Percentiles rank a stretch among this genome's conserved stretches.
These are phyloP conservation scores for Hortaea werneckii DNA, from an alignment of 2,329 filamentous ascomycete species.

Conservation along the genomic window DNA sequence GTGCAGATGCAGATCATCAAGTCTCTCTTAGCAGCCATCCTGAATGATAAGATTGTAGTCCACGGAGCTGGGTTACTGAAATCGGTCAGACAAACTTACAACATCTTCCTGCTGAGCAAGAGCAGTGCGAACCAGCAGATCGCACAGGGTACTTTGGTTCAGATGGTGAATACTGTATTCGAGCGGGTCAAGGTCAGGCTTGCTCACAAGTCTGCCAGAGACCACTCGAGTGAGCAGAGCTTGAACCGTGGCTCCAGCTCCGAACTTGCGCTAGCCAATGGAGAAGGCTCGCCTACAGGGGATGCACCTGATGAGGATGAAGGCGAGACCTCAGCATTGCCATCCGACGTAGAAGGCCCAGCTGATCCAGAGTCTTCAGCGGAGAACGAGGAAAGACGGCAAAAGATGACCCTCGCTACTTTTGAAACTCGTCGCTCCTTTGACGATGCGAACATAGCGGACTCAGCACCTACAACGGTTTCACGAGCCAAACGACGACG, in stretches of 20 bases:
- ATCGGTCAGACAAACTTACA: conserved; percentile 95
- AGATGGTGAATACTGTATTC: conserved; percentile 98
- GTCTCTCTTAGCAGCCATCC: conserved; percentile 82
- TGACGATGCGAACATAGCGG: conserved; percentile 55
- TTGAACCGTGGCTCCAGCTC: conserved; percentile 22
- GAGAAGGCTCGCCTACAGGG: conserved; percentile 18
- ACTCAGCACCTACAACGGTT: conserved; percentile 58
- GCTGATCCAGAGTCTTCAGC: conserved; percentile 26
- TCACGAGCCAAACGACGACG: conserved; percentile 48
- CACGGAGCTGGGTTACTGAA: conserved; percentile 93
- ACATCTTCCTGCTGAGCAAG: conserved; percentile 92
- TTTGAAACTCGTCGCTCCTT: conserved; percentile 58
- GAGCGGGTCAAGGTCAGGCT: conserved; percentile 82
- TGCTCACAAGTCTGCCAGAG: conserved; percentile 72
- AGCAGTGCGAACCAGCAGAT: conserved; percentile 93
- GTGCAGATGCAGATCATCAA: conserved; percentile 98
- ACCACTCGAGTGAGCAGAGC: conserved; percentile 42
- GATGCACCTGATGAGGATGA: conserved; percentile 13
- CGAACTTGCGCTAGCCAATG: conserved; percentile 19
- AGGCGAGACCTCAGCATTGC: conserved; percentile 22
- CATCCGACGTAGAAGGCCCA: conserved; percentile 6
- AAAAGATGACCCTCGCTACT: conserved; percentile 56
- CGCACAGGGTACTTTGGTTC: conserved; percentile 89
- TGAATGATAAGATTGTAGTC: conserved; percentile 98
- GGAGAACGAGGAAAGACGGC: conserved; percentile 35